Evolutionary conservation across 768 basidiomycete species (phyloP).

Genomic region (Kwoniella newhampshirensis): DNA sequence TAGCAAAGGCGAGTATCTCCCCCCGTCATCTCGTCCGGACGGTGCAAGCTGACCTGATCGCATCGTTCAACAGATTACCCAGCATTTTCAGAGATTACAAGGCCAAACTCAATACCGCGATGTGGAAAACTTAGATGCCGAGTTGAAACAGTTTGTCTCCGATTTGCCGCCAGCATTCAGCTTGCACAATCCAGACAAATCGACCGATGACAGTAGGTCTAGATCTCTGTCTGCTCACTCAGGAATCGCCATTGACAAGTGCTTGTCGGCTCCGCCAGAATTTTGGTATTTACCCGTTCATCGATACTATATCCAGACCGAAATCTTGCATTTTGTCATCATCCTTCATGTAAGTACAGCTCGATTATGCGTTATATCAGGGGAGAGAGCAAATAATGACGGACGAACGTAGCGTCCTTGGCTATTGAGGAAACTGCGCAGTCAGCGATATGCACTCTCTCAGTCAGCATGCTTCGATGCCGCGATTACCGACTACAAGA

Average conservation of each 20-base stretch:
- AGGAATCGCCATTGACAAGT: background rate
- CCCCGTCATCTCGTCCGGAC: too few species aligned
- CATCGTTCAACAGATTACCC: conserved; percentile 64
- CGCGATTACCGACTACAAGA: conserved; percentile 79
- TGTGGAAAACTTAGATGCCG: conserved; percentile 76
- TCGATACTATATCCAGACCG: conserved; percentile 83
- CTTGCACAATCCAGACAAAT: conserved; percentile 70
- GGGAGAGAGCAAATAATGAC: background rate
- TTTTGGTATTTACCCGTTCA: conserved; percentile 66
- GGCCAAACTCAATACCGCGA: conserved; percentile 77
- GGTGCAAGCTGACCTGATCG: background rate
- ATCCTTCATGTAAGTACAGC: conserved; percentile 49
- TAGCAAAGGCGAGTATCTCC: conserved; percentile 61
- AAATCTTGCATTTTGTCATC: conserved; percentile 59
- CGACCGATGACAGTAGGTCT: conserved; percentile 66
- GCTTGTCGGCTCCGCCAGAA: conserved; percentile 11
- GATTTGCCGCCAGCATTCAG: conserved; percentile 65
- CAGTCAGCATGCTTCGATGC: conserved; percentile 86
- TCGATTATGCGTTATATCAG: background rate
- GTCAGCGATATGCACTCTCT: conserved; percentile 77
- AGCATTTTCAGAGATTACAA: conserved; percentile 86
- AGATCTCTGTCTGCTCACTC: background rate
- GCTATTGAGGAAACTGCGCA: conserved; percentile 72
- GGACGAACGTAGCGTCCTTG: conserved; percentile 72
- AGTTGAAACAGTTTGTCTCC: conserved; percentile 72